Evolutionary conservation across 176 grass and related monocot species (phyloP).

Genomic region (barley (Hordeum vulgare)): MorexV3_pseudomolecules_assembly NC_058519.1:539249985-539250484

Average conservation of each 20-base stretch:
- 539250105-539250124: neutral
- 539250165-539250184: constrained; percentile 63
- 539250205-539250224: constrained; percentile 66
- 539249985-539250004: neutral
- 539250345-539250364: constrained; percentile 67
- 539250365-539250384: constrained; percentile 73
- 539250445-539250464: constrained; percentile 69
- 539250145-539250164: neutral
- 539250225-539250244: constrained; percentile 69
- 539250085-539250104: neutral
- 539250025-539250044: constrained; percentile 9
- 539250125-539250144: neutral
- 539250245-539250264: constrained; percentile 81
- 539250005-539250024: neutral
- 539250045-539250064: neutral
- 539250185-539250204: constrained; percentile 92
- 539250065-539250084: neutral
- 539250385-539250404: constrained; percentile 82
- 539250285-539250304: constrained; percentile 14
- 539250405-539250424: constrained; percentile 78
- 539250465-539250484: constrained; percentile 45
- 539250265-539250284: constrained; percentile 2
- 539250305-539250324: constrained; percentile 14
- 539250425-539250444: constrained; percentile 62
- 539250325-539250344: constrained; percentile 61